Base-by-base conservation (phyloP, 2,329 filamentous ascomycete genomes). In the Stachybotrys elegans region DNA sequence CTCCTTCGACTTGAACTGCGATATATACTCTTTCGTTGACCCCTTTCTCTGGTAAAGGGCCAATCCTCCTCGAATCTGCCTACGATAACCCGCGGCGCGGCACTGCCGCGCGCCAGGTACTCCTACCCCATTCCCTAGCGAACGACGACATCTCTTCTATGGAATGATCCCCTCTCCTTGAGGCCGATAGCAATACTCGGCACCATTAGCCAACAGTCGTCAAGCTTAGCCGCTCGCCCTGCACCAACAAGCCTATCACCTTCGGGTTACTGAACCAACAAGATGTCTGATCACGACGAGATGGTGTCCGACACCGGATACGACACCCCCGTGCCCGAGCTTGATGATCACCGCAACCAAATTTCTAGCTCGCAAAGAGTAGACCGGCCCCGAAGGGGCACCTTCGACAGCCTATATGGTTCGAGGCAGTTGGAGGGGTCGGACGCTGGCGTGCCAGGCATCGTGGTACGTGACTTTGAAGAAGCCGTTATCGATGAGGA, bases 281-380 rank as follows among this genome's bases (percentile, higher is more conserved):
- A 70, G 60, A 80, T 94, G 90, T 77, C 80, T 48, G 79, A 83
- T 60, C 76, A 78, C 59, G 80, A 83, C 47, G 83, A 84, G 57
- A 70, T 63, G 51, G 71, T 61, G 40, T 66, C 78, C 44, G 76
- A 81, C 57, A 77, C 78, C 56, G 78, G 83, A 56, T 89, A 84
- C 66, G 80, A 81, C 65, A 83, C 84, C 45, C 86, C 86, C 13
- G 80, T 90, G 48, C 84, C 84, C 49, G 84, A 91, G 61, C 77
- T 96, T 39, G 89, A 96, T 61, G 90, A 96, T 62, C 91, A 96
- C 69, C 86, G 89, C 46, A 73, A 82, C 58, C 84, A 86, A 58
- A 66, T 74, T 5, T 66, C 75, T 20, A 78, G 82, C 29, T 66
- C 82, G 20, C 83, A 81, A 47, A 78, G 79, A 36, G 65, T 70